Evolutionary conservation across 2,329 filamentous ascomycete species (phyloP).

Genomic region (Atkinsonella texensis): DNA sequence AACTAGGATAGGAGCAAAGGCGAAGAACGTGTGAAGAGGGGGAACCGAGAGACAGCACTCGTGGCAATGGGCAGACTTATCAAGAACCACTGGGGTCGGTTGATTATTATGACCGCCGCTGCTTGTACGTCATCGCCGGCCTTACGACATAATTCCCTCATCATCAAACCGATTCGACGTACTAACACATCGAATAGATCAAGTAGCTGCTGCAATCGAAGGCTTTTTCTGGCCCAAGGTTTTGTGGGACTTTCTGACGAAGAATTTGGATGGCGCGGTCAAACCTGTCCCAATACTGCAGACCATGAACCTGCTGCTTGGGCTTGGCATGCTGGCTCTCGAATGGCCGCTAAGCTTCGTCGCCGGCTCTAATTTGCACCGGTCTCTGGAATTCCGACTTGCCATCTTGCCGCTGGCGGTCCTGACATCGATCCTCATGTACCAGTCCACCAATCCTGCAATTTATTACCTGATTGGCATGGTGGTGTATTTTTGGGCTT

Average conservation of each 20-base stretch:
- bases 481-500: constrained; percentile 89
- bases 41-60: neutral
- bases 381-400: constrained; percentile 76
- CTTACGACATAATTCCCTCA: neutral
- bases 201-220: constrained; percentile 71
- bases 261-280: constrained; percentile 74
- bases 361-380: constrained; percentile 67
- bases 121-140: constrained; percentile 42
- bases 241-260: constrained; percentile 94
- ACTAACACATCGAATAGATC: constrained; percentile 47
- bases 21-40: constrained; percentile 1
- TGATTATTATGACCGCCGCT: constrained; percentile 81
- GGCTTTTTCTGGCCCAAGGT: constrained; percentile 98
- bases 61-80: constrained; percentile 85
- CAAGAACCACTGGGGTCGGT: constrained; percentile 97
- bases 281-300: constrained; percentile 83
- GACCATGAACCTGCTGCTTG: constrained; percentile 77
- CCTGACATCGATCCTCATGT: constrained; percentile 64
- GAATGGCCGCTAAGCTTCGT: constrained; percentile 80
- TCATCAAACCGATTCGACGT: neutral
- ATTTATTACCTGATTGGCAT: constrained; percentile 85
- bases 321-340: constrained; percentile 66
- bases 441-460: constrained; percentile 85
- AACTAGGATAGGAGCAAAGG: neutral
- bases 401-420: constrained; percentile 70